Evolutionary conservation across 2,329 filamentous ascomycete genomes (phyloP).

Genomic region (Aureobasidium melanogenum): DNA sequence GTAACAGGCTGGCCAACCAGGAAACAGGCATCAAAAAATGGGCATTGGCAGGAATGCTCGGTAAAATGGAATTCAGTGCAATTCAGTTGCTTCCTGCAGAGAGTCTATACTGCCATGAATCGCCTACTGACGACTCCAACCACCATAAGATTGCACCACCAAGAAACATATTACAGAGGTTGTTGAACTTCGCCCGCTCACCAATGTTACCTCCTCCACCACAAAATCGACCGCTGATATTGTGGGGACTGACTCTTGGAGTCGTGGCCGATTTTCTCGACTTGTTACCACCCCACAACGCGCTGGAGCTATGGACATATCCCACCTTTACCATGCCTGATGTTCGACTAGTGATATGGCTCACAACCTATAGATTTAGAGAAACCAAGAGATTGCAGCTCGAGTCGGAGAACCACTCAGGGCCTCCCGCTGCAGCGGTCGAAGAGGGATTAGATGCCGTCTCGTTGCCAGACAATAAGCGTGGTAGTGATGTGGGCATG

Average conservation of each 20-base stretch:
- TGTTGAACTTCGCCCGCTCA: neutral
- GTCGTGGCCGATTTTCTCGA: constrained; percentile 61
- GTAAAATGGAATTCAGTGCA: constrained; percentile 60
- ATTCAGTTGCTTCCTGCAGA: constrained; percentile 54
- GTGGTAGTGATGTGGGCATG: constrained; percentile 5
- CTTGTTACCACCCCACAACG: constrained; percentile 54
- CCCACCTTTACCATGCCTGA: constrained; percentile 59
- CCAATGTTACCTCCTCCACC: constrained; percentile 19
- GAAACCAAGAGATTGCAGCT: constrained; percentile 35
- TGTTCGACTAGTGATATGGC: constrained; percentile 49
- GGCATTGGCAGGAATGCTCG: constrained; percentile 48
- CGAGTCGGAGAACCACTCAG: constrained; percentile 7
- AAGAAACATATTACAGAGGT: neutral
- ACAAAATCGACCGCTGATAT: constrained; percentile 43
- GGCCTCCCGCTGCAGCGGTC: constrained; percentile 13
- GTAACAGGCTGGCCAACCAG: constrained; percentile 50
- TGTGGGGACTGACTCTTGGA: constrained; percentile 62
- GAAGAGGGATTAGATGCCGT: constrained; percentile 22
- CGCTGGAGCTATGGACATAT: constrained; percentile 56
- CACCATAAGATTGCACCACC: neutral
- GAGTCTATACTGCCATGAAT: constrained; percentile 45
- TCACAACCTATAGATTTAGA: constrained; percentile 51
- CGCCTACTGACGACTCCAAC: constrained; percentile 19
- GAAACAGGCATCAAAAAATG: constrained; percentile 46
- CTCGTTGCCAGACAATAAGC: constrained; percentile 14